Evolutionary conservation across 192 early-diverging fungal genomes (phyloP), one percentile per base, ranked within the genome.

Genomic region (Spinellus fusiger): DNA sequence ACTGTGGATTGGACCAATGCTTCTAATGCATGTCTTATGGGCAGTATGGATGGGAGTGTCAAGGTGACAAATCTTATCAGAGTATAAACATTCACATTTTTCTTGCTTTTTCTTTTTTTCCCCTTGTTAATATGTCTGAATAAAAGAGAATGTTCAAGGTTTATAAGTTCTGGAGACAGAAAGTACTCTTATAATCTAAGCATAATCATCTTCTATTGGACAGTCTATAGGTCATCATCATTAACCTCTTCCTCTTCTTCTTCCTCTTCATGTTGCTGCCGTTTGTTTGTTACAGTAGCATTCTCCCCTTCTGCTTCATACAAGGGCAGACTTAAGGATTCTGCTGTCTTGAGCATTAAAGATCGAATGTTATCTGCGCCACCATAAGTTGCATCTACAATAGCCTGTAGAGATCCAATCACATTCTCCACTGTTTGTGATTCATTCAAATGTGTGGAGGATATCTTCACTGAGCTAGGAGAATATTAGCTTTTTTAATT

Each of bases 281-380:
- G 18, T 44, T 10, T 18, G 2, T 5, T 44, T 44, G 13, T n/a
- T 44, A 44, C 13, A 5, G 3, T 44, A 18, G 3, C 18, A 44
- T 44, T 44, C 13, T 67, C 46, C 16, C 85, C 85, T 4, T 88
- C 70, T 10, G 83, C 74, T 66, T 86, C 86, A 74, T 80, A 96
- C 40, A 98, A 74, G 3, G 96, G 96, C 61, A 98, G 78, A 29
- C 87, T 80, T 15, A 83, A 73, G 9, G 93, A 93, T 12, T 83
- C 78, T 47, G 74, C 79, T 7, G 91, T 88, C 76, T 96, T 96
- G 76, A 98, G 74, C 35, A 84, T 71, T 48, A 98, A 80, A 9
- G 91, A 84, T 70, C 86, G 89, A 57, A 98, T 83, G 75, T 93
- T 94, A 34, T 80, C 74, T 86, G 90, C 93, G 46, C 84, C 80